phyloP scores from a whole-genome alignment of 768 basidiomycete genomes.

The Suillus lakei region DNA sequence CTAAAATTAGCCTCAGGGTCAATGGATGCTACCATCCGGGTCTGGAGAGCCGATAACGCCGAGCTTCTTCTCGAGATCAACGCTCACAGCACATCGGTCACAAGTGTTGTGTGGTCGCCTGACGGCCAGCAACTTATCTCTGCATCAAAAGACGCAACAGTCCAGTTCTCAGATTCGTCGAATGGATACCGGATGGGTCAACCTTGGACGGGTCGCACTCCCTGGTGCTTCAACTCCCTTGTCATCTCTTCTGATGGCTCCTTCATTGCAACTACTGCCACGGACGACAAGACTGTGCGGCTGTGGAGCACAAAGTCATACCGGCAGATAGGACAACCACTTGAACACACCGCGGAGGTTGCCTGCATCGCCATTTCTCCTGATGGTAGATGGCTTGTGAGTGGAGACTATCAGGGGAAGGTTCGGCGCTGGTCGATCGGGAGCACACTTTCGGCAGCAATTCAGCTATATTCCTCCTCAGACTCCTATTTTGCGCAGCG shows the following conservation, averaged over 20 bases:
- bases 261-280: slow-evolving; percentile 36
- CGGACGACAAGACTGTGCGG: slow-evolving; percentile 32
- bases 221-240: slow-evolving; percentile 32
- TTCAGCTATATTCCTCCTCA: no score
- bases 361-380: neutral
- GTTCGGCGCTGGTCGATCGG: no score
- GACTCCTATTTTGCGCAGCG: no score
- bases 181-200: slow-evolving; percentile 33
- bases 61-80: slow-evolving; percentile 18
- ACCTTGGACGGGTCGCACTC: slow-evolving; percentile 33
- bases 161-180: slow-evolving; percentile 35
- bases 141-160: slow-evolving; percentile 33
- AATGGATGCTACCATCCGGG: slow-evolving; percentile 23
- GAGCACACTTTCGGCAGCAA: no score
- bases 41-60: slow-evolving; percentile 22
- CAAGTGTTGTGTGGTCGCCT: slow-evolving; percentile 34
- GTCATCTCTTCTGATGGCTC: slow-evolving; percentile 35
- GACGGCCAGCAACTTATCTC: slow-evolving; percentile 33
- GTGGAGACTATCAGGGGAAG: neutral
- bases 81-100: slow-evolving; percentile 31
- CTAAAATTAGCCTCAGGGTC: slow-evolving; percentile 18
- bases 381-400: neutral
- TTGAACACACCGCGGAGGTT: slow-evolving; percentile 7
- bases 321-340: slow-evolving; percentile 20
- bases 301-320: slow-evolving; percentile 33